Evolutionary conservation across 441 rosid species (phyloP), one percentile per base, ranked within the genome.

Genomic region (Heliophila coronopifolia): DNA sequence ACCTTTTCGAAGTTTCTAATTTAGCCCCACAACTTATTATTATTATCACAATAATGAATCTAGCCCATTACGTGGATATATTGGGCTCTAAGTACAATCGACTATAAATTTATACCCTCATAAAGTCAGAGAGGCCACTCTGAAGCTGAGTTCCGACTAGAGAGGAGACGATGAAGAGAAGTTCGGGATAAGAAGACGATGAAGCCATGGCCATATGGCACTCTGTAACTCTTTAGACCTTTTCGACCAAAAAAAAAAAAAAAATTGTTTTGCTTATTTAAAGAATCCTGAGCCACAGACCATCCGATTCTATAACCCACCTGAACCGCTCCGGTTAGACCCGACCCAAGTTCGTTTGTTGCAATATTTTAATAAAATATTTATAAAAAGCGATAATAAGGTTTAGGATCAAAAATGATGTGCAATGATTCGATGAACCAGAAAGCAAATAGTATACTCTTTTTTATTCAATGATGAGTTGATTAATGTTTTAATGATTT

Each of bases 141-240:
- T 69, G 50, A 42, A 72, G 51, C 58, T 68, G 70, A 42, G 70
- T 63, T 34, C 68, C 67, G 19, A 73, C 66, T 40, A 63, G 10
- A 61, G 33, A 9, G 23, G 19, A 5, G 55, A 15, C n/a, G n/a
- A n/a, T 18, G 66, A 53, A 16, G 26, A 39, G 50, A 34, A 33
- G 45, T 57, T 62, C 24, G 31, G 68, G 78, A 73, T 73, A 63
- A 70, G 75, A 67, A 51, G 53, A 42, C 18, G 59, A 31, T 27
- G 58, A 58, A 58, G 70, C 65, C 65, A 65, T 51, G 64, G 70
- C 43, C 59, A n/a, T n/a, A 58, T 51, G 37, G 70, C 63, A 22
- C 58, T 51, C 20, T 33, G 36, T 27, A 19, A 24, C 28, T 40
- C 51, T 48, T 26, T 0, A 6, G n/a, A 53, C 40, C 15, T 35